Evolutionary conservation across 148 eudicot species (phyloP), one percentile per base, ranked within the genome.

Genomic region (Simmondsia chinensis): DNA sequence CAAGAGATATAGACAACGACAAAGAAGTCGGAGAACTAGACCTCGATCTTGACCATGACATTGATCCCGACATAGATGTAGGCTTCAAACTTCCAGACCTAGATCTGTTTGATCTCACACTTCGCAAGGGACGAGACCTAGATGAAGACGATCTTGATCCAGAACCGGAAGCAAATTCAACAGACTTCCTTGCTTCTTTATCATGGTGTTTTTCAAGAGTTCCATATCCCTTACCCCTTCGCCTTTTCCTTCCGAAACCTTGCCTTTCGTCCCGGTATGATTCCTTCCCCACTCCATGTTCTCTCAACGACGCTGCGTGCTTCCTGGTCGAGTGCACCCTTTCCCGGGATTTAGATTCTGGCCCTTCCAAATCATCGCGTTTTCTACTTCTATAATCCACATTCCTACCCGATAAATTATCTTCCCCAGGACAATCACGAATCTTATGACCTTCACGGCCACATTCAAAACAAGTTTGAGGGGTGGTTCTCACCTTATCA

Each of bases 361-460:
- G 35, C 51, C 46, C 43, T 31, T 33, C 37, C 27, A 33, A 32
- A 9, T 33, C 50, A 22, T 20, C 28, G 9, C 12, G 5, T 9
- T 4, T 32, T 26, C 39, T 36, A 35, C 23, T 37, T 37, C 22
- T 52, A 14, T 33, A 20, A 33, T 39, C 12, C 10, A 19, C 60
- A 26, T 46, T 44, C 13, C 50, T 52, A 20, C 40, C 50, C 29
- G 10, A 59, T 23, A 30, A 27, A 62, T 60, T 49, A 54, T 59
- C 58, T 46, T 62, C 27, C 50, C 19, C 32, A 6, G 36, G 47
- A 16, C 56, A 42, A 51, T 64, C 69, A 32, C 54, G 53, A 48
- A 57, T 64, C 39, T 57, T 64, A 49, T 64, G 69, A 37, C 69
- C 69, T 39, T 33, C 20, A 14, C 16, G 45, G 16, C 69, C 69